Percentiles rank a stretch among this genome's conserved stretches.
Conservation (phyloP, 768 basidiomycete genomes). For the Rhizopogon vesiculosus region DNA sequence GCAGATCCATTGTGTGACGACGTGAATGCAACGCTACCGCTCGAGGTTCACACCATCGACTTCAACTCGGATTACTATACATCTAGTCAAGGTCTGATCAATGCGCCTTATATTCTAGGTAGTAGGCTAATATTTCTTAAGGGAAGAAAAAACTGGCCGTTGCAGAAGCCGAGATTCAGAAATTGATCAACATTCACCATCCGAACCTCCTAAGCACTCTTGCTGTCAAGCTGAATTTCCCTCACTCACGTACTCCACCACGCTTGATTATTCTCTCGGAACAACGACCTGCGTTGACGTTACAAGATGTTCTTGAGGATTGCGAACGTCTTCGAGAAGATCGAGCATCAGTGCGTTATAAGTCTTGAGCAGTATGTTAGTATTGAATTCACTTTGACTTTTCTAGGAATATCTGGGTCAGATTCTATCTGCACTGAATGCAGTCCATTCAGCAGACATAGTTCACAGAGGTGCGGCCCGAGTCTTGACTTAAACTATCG, state of each 20-base stretch:
- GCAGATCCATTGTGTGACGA: slow-evolving; percentile 77
- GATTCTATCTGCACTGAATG: slow-evolving; percentile 64
- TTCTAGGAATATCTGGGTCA: slow-evolving; percentile 70
- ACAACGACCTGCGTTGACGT: slow-evolving; percentile 57
- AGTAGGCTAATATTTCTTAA: slow-evolving; percentile 11
- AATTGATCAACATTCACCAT: slow-evolving; percentile 55
- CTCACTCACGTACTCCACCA: slow-evolving; percentile 43
- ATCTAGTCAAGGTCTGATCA: slow-evolving; percentile 48
- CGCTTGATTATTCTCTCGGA: slow-evolving; percentile 69
- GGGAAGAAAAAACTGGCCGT: slow-evolving; percentile 67
- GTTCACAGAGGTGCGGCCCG: slow-evolving; percentile 60
- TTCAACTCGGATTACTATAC: slow-evolving; percentile 70
- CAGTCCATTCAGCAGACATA: slow-evolving; percentile 58
- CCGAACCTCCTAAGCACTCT: slow-evolving; percentile 62
- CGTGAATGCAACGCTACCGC: slow-evolving; percentile 47
- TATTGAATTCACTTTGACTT: background rate
- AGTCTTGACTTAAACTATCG: background rate
- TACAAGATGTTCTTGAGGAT: slow-evolving; percentile 75
- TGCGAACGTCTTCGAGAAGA: slow-evolving; percentile 71
- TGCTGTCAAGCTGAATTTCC: slow-evolving; percentile 59
- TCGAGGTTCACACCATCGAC: slow-evolving; percentile 64
- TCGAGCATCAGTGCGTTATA: slow-evolving; percentile 51
- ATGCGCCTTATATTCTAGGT: background rate
- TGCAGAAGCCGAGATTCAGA: slow-evolving; percentile 61
- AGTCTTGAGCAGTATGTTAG: background rate